Conservation (phyloP, 2,329 filamentous ascomycete species). For the Chaetomium sp. region DNA sequence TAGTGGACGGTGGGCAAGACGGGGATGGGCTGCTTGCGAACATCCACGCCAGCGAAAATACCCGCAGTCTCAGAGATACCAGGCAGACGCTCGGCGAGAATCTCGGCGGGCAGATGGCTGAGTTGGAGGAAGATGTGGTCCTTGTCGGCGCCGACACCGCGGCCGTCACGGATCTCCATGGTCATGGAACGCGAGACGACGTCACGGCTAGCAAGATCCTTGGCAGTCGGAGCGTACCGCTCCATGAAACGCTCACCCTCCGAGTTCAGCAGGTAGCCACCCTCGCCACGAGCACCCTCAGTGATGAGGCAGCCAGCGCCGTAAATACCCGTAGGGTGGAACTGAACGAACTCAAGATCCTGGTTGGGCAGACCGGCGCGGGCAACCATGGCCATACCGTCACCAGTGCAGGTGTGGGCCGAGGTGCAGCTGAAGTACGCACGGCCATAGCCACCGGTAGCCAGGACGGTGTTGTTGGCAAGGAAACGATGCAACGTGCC, state of each 20-base stretch:
- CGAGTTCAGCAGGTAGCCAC: constrained; percentile 94
- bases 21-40: constrained; percentile 93
- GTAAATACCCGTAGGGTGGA: constrained; percentile 99
- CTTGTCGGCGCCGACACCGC: constrained; percentile 93
- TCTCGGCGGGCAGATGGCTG: constrained; percentile 84
- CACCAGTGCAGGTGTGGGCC: constrained; percentile 96
- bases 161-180: constrained; percentile 93
- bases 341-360: constrained; percentile 99
- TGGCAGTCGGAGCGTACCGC: constrained; percentile 93
- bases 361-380: constrained; percentile 97
- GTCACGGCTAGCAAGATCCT: constrained; percentile 93
- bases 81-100: constrained; percentile 91
- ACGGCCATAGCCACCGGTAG: constrained; percentile 94
- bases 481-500: constrained; percentile 96
- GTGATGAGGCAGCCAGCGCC: constrained; percentile 97
- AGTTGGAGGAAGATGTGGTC: constrained; percentile 98
- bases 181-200: constrained; percentile 98
- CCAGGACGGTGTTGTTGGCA: constrained; percentile 91
- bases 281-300: constrained; percentile 94
- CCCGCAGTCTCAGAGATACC: constrained; percentile 98
- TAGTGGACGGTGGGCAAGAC: constrained; percentile 97
- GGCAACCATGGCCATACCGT: constrained; percentile 99
- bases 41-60: constrained; percentile 95
- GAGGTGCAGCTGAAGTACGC: constrained; percentile 98
- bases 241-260: constrained; percentile 99